Conservation (phyloP, 2,329 filamentous ascomycete species). For the Arthrobotrys sinensis region DNA sequence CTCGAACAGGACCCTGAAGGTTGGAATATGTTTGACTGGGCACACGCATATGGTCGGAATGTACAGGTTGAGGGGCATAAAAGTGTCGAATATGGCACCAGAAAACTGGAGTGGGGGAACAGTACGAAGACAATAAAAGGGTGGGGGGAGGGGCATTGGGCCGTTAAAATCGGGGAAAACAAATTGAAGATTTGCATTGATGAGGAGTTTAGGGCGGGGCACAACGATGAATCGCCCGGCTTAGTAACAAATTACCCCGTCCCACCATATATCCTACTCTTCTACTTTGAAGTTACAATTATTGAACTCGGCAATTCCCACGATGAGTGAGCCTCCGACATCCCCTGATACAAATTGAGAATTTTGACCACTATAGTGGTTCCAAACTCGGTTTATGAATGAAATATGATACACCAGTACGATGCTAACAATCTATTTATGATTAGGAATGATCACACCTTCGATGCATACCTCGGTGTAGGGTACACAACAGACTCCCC, state of each 20-base stretch:
- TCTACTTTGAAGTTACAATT: slow-evolving; percentile 46
- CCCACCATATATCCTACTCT: slow-evolving; percentile 24
- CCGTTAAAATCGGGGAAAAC: slow-evolving; percentile 25
- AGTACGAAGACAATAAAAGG: background rate
- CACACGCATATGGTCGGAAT: slow-evolving; percentile 17
- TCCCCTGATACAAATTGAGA: background rate
- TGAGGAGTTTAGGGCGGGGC: background rate
- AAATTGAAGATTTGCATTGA: slow-evolving; percentile 4
- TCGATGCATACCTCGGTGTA: background rate
- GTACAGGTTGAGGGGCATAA: background rate
- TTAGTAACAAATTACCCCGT: slow-evolving; percentile 9
- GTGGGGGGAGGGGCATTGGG: background rate
- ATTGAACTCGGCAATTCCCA: too few species aligned
- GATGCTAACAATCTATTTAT: too few species aligned
- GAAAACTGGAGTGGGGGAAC: slow-evolving; percentile 26
- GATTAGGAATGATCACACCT: too few species aligned
- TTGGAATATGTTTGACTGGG: slow-evolving; percentile 54
- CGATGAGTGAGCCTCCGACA: too few species aligned
- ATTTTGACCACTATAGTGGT: background rate
- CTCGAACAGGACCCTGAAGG: slow-evolving; percentile 7
- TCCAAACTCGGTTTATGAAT: too few species aligned
- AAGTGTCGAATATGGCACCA: slow-evolving; percentile 2
- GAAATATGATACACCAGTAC: too few species aligned
- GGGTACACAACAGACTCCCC: slow-evolving; percentile 26
- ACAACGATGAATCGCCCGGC: background rate